Evolutionary conservation across 306 rosid genomes (phyloP), one percentile per base, ranked within the genome.

Genomic region (Cicer judaicum): DNA sequence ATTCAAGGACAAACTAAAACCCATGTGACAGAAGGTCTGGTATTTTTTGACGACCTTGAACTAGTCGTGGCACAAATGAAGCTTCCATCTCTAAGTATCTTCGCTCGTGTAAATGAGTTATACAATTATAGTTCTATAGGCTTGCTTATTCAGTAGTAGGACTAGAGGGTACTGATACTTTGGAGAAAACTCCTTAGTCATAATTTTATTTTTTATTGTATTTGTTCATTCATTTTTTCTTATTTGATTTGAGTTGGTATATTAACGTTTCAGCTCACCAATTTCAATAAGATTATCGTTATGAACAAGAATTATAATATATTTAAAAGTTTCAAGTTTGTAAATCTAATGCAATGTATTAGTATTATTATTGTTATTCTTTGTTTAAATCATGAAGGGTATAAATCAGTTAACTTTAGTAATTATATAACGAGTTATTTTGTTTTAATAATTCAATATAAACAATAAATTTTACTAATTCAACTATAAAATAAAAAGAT

Each of bases 161-260:
- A 57, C 64, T 6, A 1, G 38, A 24, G 41, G 64, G 68, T 78
- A 10, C 14, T 56, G 54, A 67, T 29, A 50, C 48, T 75, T 16
- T 46, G 63, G 59, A 47, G 75, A 56, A 64, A 71, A 46, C 36
- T 76, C 70, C 65, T 55, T 38, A 63, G n/a, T 70, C 49, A 19
- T n/a, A 21, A 7, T 49, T 13, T n/a, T 49, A 49, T 49, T 29
- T 4, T 29, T 29, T 52, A 39, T 64, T 61, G 8, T 18, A 54
- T 21, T 47, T 68, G 60, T 41, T 48, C 61, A 70, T 81, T 64
- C 38, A 19, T 18, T 44, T 69, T 57, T 69, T 68, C 65, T 71
- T 77, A 13, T 49, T 49, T n/a, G 55, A 49, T 49, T 49, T 49
- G 55, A n/a, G 55, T 13, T 49, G 55, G 19, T 49, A n/a, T n/a